These are phyloP conservation scores for Hyaloscypha hepaticicola DNA, from an alignment of 495 filamentous ascomycete species.

Conservation along the genomic window DNA sequence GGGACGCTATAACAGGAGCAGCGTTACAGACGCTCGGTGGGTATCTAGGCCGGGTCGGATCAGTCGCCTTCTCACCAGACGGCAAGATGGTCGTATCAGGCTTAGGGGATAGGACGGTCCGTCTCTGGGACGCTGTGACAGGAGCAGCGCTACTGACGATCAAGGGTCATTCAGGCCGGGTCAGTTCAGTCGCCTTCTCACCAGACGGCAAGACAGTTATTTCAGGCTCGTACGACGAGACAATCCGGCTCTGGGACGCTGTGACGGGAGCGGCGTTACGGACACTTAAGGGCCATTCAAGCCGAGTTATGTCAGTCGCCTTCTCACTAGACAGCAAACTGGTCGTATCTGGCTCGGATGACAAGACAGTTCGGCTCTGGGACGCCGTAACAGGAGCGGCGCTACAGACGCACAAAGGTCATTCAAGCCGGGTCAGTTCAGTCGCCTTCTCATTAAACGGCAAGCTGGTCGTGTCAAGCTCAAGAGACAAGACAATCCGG, in stretches of 20 bases:
- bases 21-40: no score
- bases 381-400: neutral
- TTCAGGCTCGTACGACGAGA: slow-evolving; percentile 9
- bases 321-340: slow-evolving; percentile 33
- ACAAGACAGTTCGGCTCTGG: slow-evolving; percentile 13
- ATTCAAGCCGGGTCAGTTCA: neutral
- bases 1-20: no score
- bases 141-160: no score
- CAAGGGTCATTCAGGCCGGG: no score
- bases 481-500: slow-evolving; percentile 15
- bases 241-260: slow-evolving; percentile 29
- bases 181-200: no score
- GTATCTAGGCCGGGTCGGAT: no score
- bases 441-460: slow-evolving; percentile 21
- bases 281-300: slow-evolving; percentile 32
- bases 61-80: no score
- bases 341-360: slow-evolving; percentile 3
- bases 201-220: no score
- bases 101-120: no score
- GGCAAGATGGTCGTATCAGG: slow-evolving; percentile 20
- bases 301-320: slow-evolving; percentile 29
- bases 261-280: slow-evolving; percentile 18
- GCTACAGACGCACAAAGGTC: slow-evolving; percentile 12
- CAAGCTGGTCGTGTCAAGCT: slow-evolving; percentile 21
- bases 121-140: no score